phyloP scores from a whole-genome alignment of 352 stramenopile genomes.

The Pythium vanterpoolii region DNA sequence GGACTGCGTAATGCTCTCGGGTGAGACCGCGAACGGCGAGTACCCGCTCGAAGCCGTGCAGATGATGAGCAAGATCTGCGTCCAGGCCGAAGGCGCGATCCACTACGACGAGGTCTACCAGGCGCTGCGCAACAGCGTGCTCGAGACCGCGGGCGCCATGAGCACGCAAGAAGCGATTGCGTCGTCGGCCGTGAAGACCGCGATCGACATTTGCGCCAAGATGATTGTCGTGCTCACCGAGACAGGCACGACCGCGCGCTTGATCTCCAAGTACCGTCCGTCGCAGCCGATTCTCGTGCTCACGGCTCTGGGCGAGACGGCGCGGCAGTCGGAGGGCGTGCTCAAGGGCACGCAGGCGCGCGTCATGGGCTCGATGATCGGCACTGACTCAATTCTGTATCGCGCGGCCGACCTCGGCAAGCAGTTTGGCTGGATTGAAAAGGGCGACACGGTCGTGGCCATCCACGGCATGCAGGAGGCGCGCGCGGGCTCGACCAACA shows the following conservation, averaged over 20 bases:
- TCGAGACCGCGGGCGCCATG: constrained; percentile 69
- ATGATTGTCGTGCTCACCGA: constrained; percentile 97
- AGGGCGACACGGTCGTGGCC: constrained; percentile 84
- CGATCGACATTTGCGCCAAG: constrained; percentile 95
- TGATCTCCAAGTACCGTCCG: constrained; percentile 95
- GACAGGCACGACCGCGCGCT: constrained; percentile 90
- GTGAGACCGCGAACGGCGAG: constrained; percentile 97
- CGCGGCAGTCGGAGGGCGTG: constrained; percentile 58
- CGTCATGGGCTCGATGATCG: constrained; percentile 86
- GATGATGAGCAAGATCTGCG: constrained; percentile 94
- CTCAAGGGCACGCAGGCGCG: constrained; percentile 63
- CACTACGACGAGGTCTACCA: constrained; percentile 90
- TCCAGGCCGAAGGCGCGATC: constrained; percentile 87
- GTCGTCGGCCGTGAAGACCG: constrained; percentile 96
- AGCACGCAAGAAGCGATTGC: constrained; percentile 92
- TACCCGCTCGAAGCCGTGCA: constrained; percentile 93
- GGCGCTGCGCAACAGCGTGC: constrained; percentile 66
- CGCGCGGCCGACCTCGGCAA: constrained; percentile 85
- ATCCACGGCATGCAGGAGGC: constrained; percentile 90
- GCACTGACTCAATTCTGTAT: constrained; percentile 90
- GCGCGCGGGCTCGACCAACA: constrained; percentile 87
- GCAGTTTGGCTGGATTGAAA: constrained; percentile 84
- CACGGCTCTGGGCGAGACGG: constrained; percentile 56
- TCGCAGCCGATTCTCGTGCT: constrained; percentile 79
- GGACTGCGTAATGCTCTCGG: constrained; percentile 98